Evolutionary conservation across 2,329 filamentous ascomycete species (phyloP), one percentile per base, ranked within the genome.

Genomic region (Apiospora malaysiana): DNA sequence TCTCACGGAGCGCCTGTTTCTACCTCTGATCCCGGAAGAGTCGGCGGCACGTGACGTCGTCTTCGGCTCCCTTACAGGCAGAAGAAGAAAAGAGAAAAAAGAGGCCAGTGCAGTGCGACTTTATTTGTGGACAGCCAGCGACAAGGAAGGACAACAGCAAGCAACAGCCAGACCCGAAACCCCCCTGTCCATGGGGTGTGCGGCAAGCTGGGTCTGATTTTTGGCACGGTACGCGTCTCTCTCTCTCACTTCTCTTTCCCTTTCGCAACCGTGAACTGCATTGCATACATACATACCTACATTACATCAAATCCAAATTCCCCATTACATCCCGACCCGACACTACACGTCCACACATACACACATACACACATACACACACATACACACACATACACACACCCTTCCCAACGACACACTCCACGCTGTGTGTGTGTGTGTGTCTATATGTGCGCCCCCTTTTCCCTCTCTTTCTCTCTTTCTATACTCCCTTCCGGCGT

Each of bases 181-280:
- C 46, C 46, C 45, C 67, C 67, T 68, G 67, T 49, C 37, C 18
- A 25, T 56, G 25, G 65, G 16, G 56, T 40, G 56, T 63, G 56
- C 56, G 56, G 56, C 56, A 32, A 40, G 56, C 56, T 63, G 56
- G 56, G 56, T 63, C 56, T 63, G 56, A 63, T 40, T 42, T 42
- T 70, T 68, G 65, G 66, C 71, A 70, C 71, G 71, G 71, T 72
- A 70, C 71, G 71, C 71, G 71, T 72, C 71, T 71, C 66, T 56
- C 27, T 51, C 27, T 56, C 32, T 51, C 27, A 42, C 67, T 68
- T 47, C 51, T 47, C 42, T 51, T 63, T 49, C 32, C 43, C 63
- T 46, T 63, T 51, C 66, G 56, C 56, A 63, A 63, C 56, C 56
- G 56, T 63, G 56, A 63, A 63, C 56, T 40, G 56, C 56, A 63